Evolutionary conservation across 805 yeast genomes (phyloP).

Genomic region (Candida silvatica): DNA sequence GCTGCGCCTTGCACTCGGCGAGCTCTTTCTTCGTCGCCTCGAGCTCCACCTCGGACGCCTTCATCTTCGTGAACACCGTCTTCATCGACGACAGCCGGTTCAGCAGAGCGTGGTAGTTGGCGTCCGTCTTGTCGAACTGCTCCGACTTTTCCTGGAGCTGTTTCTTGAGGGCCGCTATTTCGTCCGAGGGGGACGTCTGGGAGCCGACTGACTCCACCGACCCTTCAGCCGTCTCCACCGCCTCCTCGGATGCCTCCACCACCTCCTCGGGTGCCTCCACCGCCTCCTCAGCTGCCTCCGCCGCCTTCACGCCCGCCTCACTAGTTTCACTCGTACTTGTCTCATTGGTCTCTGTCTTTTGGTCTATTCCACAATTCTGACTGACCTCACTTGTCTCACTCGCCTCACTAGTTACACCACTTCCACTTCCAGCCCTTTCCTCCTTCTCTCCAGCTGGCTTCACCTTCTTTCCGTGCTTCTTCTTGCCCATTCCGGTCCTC

Average conservation of each 20-base stretch:
- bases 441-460: constrained; percentile 4
- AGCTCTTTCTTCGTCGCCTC: constrained; percentile 42
- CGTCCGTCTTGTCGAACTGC: constrained; percentile 50
- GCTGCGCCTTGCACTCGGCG: constrained; percentile 27
- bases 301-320: constrained; percentile 5
- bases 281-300: not conserved
- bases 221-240: not conserved
- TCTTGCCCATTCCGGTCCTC: constrained; percentile 5
- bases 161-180: too few relatives aligned
- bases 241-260: constrained; percentile 1
- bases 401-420: too few relatives aligned
- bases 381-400: too few relatives aligned
- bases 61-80: constrained; percentile 63
- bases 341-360: too few relatives aligned
- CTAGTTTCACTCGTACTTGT: constrained; percentile 1
- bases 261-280: constrained; percentile 4
- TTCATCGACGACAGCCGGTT: constrained; percentile 68
- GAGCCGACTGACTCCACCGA: not conserved
- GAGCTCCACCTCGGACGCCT: constrained; percentile 56
- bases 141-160: constrained; percentile 29
- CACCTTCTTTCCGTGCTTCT: constrained; percentile 4
- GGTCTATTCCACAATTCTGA: too few relatives aligned
- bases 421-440: not conserved
- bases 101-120: constrained; percentile 52
- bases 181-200: too few relatives aligned